phyloP scores from a whole-genome alignment of 2,329 filamentous ascomycete species.

The Ceratocystis albifundus region DNA sequence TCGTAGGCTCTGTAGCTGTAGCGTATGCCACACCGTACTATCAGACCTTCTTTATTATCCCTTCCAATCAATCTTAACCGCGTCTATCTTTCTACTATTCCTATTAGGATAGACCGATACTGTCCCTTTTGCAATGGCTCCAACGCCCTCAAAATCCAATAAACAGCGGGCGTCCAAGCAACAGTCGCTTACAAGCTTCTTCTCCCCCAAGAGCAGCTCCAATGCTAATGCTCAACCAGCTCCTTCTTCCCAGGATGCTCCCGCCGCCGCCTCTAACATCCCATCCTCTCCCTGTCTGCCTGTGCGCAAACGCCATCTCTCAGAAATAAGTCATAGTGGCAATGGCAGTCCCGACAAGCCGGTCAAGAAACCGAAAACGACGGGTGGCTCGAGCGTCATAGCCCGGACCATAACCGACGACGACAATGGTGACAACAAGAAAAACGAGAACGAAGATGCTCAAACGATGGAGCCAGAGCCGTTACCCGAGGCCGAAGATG shows the following conservation, averaged over 20 bases:
- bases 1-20: not conserved
- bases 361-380: slow-evolving; percentile 22
- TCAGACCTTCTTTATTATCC: not conserved
- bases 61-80: not conserved
- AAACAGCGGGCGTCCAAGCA: slow-evolving; percentile 50
- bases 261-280: slow-evolving; percentile 27
- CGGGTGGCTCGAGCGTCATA: slow-evolving; percentile 7
- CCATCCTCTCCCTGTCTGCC: slow-evolving; percentile 27
- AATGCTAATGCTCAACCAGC: slow-evolving; percentile 29
- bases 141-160: slow-evolving; percentile 30
- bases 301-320: slow-evolving; percentile 24
- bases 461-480: not conserved
- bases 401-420: not conserved
- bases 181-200: slow-evolving; percentile 76
- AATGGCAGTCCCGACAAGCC: slow-evolving; percentile 22
- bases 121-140: slow-evolving; percentile 28
- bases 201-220: slow-evolving; percentile 44
- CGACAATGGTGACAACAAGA: slow-evolving; percentile 7
- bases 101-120: not conserved
- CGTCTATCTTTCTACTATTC: not conserved
- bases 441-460: slow-evolving; percentile 14
- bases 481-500: not conserved
- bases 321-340: slow-evolving; percentile 24
- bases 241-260: slow-evolving; percentile 30
- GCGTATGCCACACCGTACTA: not conserved